Evolutionary conservation across 2,329 filamentous ascomycete species (phyloP).

Genomic region (Cytospora mali): DNA sequence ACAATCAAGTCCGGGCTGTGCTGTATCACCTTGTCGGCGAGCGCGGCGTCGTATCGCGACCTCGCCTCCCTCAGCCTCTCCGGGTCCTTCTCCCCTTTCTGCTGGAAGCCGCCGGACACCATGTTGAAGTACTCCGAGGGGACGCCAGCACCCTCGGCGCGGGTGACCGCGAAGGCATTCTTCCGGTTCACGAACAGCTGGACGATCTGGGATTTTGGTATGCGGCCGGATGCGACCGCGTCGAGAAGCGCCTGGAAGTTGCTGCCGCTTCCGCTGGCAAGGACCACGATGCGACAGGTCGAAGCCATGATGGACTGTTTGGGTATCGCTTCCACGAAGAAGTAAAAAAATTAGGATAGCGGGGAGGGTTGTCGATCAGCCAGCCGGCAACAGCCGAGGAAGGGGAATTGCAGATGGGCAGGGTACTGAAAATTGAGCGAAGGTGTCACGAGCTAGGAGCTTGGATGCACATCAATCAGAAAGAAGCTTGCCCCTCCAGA

Average conservation of each 20-base stretch:
- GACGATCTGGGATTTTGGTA: conserved; percentile 48
- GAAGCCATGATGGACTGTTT: conserved; percentile 13
- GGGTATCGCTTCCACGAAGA: background rate
- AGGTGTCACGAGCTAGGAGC: background rate
- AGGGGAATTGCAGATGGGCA: background rate
- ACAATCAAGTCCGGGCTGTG: conserved; percentile 74
- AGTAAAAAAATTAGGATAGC: no score
- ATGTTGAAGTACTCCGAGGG: conserved; percentile 82
- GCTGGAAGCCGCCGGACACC: conserved; percentile 66
- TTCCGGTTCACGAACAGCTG: conserved; percentile 52
- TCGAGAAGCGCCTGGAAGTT: conserved; percentile 77
- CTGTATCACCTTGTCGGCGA: conserved; percentile 67
- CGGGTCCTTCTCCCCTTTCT: conserved; percentile 63
- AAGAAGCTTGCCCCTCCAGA: conserved; percentile 17
- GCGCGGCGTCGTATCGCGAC: conserved; percentile 71
- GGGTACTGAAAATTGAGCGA: background rate
- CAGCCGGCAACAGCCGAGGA: background rate
- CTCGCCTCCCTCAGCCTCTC: conserved; percentile 58
- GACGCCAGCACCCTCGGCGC: conserved; percentile 57
- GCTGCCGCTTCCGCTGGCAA: conserved; percentile 74
- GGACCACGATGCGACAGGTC: conserved; percentile 61
- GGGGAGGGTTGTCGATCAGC: background rate
- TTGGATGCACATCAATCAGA: background rate
- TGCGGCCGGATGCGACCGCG: conserved; percentile 43
- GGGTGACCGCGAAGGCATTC: conserved; percentile 48